phyloP scores from a whole-genome alignment of 352 stramenopile species.

The Phytopythium cucurbitacearum region DNA sequence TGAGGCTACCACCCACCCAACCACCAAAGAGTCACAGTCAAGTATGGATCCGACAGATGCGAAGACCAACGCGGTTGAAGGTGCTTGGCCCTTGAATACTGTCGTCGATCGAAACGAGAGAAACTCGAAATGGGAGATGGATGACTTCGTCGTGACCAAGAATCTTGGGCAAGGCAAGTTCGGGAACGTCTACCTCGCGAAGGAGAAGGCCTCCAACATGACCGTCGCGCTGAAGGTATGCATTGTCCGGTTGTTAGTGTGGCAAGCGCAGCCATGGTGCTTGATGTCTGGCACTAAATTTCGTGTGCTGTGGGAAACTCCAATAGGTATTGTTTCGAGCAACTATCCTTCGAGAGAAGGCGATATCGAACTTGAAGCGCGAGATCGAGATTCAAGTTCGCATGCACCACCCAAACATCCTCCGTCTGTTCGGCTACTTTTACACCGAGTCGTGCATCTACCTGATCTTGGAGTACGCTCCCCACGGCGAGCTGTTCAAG shows the following conservation, averaged over 20 bases:
- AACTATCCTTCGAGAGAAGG: constrained; percentile 47
- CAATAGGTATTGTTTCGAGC: constrained; percentile 66
- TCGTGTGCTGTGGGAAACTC: background rate
- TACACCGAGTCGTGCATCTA: constrained; percentile 82
- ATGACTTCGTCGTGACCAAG: constrained; percentile 76
- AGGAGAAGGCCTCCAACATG: constrained; percentile 57
- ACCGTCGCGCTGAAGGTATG: constrained; percentile 79
- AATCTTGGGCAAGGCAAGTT: constrained; percentile 85
- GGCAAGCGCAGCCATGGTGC: too few relatives aligned
- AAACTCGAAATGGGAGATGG: constrained; percentile 64
- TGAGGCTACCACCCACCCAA: constrained; percentile 10
- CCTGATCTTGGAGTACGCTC: constrained; percentile 80
- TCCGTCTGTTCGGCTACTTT: constrained; percentile 81
- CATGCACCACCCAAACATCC: constrained; percentile 69
- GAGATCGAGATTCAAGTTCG: constrained; percentile 84
- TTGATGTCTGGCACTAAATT: background rate
- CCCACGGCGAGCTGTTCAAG: constrained; percentile 82
- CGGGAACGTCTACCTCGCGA: constrained; percentile 80
- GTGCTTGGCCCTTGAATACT: constrained; percentile 23
- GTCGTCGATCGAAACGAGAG: constrained; percentile 44
- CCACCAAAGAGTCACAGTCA: constrained; percentile 6
- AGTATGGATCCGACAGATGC: constrained; percentile 13
- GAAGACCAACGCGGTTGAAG: constrained; percentile 41
- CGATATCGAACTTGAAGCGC: constrained; percentile 60
- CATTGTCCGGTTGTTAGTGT: background rate